These are phyloP conservation scores for Discostella stelligera DNA, from an alignment of 352 stramenopile species.

Conservation along the genomic window DNA sequence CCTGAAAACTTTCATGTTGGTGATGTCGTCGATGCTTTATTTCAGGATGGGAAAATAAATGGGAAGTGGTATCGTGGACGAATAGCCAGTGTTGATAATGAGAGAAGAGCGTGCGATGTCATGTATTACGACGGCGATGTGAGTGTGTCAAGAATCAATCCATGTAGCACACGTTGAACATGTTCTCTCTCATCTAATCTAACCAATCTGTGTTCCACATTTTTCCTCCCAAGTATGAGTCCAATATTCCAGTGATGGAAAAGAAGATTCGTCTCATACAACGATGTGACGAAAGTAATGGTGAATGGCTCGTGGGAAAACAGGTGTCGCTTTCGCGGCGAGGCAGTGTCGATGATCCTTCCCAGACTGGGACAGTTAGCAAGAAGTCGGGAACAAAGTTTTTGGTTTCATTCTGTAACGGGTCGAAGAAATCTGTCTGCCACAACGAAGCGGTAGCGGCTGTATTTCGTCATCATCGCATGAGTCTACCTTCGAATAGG, in stretches of 20 bases:
- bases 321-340: not conserved
- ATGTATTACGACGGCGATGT: slow-evolving; percentile 41
- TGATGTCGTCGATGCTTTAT: slow-evolving; percentile 40
- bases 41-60: slow-evolving; percentile 22
- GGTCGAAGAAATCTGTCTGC: slow-evolving; percentile 11
- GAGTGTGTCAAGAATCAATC: slow-evolving; percentile 3
- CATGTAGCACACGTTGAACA: not conserved
- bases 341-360: not conserved
- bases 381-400: slow-evolving; percentile 5
- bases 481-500: not conserved
- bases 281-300: slow-evolving; percentile 13
- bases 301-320: slow-evolving; percentile 21
- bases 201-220: not conserved
- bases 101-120: slow-evolving; percentile 31
- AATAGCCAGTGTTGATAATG: slow-evolving; percentile 26
- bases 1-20: slow-evolving; percentile 26
- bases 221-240: slow-evolving; percentile 32
- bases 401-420: slow-evolving; percentile 8
- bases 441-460: slow-evolving; percentile 10
- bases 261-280: slow-evolving; percentile 41
- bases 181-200: slow-evolving; percentile 6
- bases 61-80: slow-evolving; percentile 37
- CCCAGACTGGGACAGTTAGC: slow-evolving; percentile 7
- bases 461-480: slow-evolving; percentile 13
- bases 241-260: slow-evolving; percentile 35